Conservation (phyloP, 2,329 filamentous ascomycete species). For the Aspergillus clavatus region DNA sequence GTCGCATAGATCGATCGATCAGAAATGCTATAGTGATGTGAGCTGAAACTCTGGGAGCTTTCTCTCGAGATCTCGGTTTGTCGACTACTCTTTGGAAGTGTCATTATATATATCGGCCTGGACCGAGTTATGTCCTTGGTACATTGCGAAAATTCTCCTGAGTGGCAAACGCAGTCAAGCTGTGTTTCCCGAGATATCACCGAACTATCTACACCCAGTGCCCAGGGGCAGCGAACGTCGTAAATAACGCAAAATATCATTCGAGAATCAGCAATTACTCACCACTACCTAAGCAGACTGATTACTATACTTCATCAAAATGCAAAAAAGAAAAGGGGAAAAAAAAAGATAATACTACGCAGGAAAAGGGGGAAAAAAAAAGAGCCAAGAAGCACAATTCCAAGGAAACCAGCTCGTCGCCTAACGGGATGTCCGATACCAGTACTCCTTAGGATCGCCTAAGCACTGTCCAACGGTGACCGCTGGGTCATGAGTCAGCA, state of each 20-base stretch:
- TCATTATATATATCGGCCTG: not conserved
- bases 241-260: not conserved
- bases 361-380: not conserved
- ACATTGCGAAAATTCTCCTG: not conserved
- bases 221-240: too few species aligned
- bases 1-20: not conserved
- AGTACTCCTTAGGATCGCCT: constrained; percentile 48
- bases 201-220: not conserved
- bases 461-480: constrained; percentile 57
- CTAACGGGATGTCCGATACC: constrained; percentile 41
- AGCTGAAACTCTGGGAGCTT: not conserved
- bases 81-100: not conserved
- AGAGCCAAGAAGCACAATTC: not conserved
- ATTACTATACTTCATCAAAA: too few species aligned
- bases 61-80: too few species aligned
- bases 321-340: too few species aligned
- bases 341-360: too few species aligned
- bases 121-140: not conserved
- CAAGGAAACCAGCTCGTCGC: not conserved
- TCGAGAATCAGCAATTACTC: not conserved
- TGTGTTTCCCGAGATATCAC: not conserved
- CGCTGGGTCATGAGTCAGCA: constrained; percentile 23
- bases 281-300: too few species aligned
- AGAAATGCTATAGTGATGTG: not conserved
- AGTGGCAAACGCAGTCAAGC: not conserved